phyloP scores from a whole-genome alignment of 257 asterid genomes.

The Osmanthus fragrans region DNA sequence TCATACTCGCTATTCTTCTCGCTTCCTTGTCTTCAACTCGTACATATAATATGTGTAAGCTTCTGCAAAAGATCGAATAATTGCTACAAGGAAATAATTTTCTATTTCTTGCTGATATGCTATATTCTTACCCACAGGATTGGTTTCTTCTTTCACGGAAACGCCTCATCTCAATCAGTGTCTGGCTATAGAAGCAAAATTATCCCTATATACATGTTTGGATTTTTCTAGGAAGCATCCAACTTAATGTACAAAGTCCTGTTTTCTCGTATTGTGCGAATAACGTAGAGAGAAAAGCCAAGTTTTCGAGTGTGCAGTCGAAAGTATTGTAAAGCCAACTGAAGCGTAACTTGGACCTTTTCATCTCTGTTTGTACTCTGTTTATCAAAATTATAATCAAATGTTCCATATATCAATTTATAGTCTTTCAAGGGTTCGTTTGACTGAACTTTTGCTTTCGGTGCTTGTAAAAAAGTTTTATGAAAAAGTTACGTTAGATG shows the following conservation, averaged over 20 bases:
- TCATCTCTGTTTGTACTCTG: background rate
- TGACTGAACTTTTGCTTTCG: too few species aligned
- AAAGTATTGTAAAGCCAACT: too few species aligned
- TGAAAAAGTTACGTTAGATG: too few species aligned
- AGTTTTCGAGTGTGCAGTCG: background rate
- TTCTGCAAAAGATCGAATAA: background rate
- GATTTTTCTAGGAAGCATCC: background rate
- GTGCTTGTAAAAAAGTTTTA: too few species aligned
- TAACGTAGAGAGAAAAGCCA: background rate
- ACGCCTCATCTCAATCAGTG: background rate
- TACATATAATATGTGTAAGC: constrained; percentile 48
- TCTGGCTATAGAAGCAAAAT: constrained; percentile 7
- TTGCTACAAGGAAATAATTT: background rate
- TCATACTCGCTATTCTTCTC: constrained; percentile 59
- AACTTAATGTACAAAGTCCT: background rate
- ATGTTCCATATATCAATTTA: too few species aligned
- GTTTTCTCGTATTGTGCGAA: too few species aligned
- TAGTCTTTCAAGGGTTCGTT: too few species aligned
- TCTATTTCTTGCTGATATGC: background rate
- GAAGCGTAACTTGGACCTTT: background rate
- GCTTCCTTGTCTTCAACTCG: constrained; percentile 47
- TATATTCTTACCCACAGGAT: constrained; percentile 23
- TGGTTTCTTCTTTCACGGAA: background rate
- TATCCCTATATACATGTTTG: background rate
- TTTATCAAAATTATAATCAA: background rate